Evolutionary conservation across 805 yeast species (phyloP), one percentile per base, ranked within the genome.

Genomic region (Kodamaea sagamina): DNA sequence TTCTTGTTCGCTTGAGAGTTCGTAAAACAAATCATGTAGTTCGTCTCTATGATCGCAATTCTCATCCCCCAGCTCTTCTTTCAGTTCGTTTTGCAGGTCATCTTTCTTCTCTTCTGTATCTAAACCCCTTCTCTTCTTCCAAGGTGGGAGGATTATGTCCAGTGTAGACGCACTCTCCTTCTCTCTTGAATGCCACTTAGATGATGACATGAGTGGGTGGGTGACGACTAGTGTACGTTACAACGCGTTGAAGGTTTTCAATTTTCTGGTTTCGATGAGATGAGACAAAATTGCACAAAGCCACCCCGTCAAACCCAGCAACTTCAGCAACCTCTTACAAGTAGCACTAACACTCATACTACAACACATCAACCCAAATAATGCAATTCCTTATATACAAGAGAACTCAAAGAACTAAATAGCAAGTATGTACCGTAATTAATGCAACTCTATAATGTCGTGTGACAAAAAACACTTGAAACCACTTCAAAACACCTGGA

Each of bases 351-450:
- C n/a, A n/a, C 8, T 21, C 24, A 21, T 6, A 21, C 24, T 21
- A 21, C 24, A 26, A 11, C 10, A 6, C 7, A 6, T 26, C 6
- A 10, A 26, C 29, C 13, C 25, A 6, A n/a, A 9, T 26, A 10
- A 9, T 26, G 4, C 13, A 26, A 26, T 26, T 6, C 29, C 13
- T n/a, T n/a, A 9, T 10, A 26, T 9, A n/a, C 13, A 26, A 29
- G 15, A 29, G n/a, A n/a, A n/a, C n/a, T n/a, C 17, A 15, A 29
- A 29, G 17, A 13, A 17, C 17, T 13, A 29, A 28, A 15, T 29
- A 29, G 11, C 9, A 13, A 27, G 4, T 29, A 39, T 39, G 42
- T 39, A 39, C 42, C 29, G 34, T 29, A 29, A 29, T 13, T 29
- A n/a, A 29, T 29, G 34, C 34, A 29, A 17, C 17, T 29, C 34